Evolutionary conservation across 352 stramenopile genomes (phyloP).

Genomic region (Globisporangium cederbergense): DNA sequence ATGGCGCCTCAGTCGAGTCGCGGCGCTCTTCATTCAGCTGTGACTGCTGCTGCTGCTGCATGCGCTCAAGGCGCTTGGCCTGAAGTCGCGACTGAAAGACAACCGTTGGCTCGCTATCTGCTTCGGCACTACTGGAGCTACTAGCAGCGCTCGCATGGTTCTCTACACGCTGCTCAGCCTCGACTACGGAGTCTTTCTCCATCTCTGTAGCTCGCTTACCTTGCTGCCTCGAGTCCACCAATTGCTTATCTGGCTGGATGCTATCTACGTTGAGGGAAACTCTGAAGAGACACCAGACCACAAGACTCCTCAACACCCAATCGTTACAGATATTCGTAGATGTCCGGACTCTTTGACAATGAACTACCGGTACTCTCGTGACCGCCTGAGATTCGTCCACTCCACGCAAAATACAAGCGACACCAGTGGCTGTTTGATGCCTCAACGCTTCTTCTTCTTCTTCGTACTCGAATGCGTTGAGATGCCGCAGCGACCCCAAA

Average conservation of each 20-base stretch:
- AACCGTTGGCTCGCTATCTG: neutral
- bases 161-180: too few relatives aligned
- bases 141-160: neutral
- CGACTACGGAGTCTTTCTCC: too few relatives aligned
- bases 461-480: neutral
- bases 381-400: too few relatives aligned
- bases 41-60: slow-evolving; percentile 22
- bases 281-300: neutral
- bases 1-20: neutral
- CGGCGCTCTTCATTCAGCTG: neutral
- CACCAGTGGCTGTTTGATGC: neutral
- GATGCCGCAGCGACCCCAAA: neutral
- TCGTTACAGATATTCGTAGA: neutral
- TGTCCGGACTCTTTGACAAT: too few relatives aligned
- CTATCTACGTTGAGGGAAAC: neutral
- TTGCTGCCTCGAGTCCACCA: too few relatives aligned
- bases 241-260: neutral
- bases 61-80: slow-evolving; percentile 58
- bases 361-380: neutral
- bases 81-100: slow-evolving; percentile 51
- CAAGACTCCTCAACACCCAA: neutral
- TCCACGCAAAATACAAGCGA: neutral
- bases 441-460: neutral
- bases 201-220: too few relatives aligned
- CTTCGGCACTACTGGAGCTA: neutral